Conservation (phyloP, 208 protist genomes). For the Blastocrithidia nonstop region DNA sequence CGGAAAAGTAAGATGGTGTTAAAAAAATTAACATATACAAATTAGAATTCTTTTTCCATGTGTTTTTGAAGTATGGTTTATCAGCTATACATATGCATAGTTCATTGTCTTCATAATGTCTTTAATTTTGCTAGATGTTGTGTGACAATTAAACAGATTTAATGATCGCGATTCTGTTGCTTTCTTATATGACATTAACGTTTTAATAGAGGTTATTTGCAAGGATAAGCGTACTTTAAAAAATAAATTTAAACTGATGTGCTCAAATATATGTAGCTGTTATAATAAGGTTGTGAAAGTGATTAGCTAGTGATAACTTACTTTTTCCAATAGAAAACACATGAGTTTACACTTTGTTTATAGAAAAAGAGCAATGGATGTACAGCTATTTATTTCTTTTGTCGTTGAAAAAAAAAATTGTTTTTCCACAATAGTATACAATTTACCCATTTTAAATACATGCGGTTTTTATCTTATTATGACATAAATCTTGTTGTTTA, state of each 20-base stretch:
- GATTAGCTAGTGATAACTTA: neutral
- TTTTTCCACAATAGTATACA: neutral
- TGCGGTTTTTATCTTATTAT: neutral
- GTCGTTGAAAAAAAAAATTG: neutral
- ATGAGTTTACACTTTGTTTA: neutral
- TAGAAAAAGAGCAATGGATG: neutral
- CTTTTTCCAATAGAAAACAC: neutral
- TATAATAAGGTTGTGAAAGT: neutral
- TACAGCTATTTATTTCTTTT: neutral
- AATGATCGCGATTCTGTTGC: neutral
- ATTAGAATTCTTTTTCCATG: neutral
- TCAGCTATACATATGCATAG: neutral
- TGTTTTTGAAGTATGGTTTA: neutral
- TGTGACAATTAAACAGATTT: neutral
- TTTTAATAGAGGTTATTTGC: neutral
- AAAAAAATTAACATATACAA: neutral
- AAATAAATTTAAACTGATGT: constrained; percentile 1
- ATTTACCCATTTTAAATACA: constrained; percentile 1
- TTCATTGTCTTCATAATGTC: neutral
- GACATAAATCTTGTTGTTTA: neutral
- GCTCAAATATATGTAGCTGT: neutral
- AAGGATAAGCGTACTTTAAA: constrained; percentile 1
- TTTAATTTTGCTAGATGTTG: neutral
- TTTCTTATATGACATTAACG: neutral
- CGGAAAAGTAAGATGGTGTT: neutral